Conservation (phyloP, 176 grass and related monocot genomes). For the Triticum dicoccoides region DNA sequence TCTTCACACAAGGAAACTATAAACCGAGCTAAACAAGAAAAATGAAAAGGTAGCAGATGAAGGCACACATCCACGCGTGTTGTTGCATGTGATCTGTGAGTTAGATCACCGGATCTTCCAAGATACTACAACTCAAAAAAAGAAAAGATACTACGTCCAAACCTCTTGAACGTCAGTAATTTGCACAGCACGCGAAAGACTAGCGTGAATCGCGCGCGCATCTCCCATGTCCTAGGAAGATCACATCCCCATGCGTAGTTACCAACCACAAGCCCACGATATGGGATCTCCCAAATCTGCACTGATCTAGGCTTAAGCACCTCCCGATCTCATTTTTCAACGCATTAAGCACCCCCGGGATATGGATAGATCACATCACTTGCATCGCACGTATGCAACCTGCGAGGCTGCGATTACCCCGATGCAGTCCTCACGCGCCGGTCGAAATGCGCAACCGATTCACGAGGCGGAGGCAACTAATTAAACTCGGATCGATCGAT, state of each 20-base stretch:
- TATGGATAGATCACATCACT: neutral
- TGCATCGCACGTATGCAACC: neutral
- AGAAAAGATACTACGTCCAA: no score
- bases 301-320: neutral
- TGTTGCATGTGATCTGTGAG: neutral
- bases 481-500: neutral
- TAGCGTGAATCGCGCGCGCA: neutral
- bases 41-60: neutral
- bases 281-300: neutral
- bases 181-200: neutral
- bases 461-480: neutral
- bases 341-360: neutral
- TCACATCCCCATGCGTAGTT: neutral
- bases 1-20: no score
- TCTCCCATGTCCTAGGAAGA: slow-evolving; percentile 10
- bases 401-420: slow-evolving; percentile 1
- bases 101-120: slow-evolving; percentile 8
- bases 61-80: neutral
- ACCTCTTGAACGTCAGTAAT: slow-evolving; percentile 4
- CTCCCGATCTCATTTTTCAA: neutral
- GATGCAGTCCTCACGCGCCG: neutral
- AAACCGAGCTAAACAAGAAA: no score
- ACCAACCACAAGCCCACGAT: neutral
- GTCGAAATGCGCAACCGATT: neutral
- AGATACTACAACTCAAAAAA: neutral